Evolutionary conservation across 352 stramenopile genomes (phyloP), one percentile per base, ranked within the genome.

Genomic region (Phytophthora aleatoria): DNA sequence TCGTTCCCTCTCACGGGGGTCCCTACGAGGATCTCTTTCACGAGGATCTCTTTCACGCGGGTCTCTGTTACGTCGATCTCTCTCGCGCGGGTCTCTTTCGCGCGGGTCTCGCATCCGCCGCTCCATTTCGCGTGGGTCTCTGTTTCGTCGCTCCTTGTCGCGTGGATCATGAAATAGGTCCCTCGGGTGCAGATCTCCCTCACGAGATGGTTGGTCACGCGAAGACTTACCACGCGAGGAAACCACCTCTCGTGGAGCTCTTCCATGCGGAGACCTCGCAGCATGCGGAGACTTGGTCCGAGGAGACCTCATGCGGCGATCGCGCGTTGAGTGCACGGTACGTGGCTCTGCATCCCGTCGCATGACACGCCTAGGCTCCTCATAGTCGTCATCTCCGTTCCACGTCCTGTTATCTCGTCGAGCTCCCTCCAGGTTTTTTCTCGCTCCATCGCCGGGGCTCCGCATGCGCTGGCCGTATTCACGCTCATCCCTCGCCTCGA

Each of bases 381-480:
- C 44, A 35, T 67, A 57, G 26, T 69, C 52, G 5, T 57, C 58
- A n/a, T 60, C 54, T 42, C 64, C 54, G 16, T 73, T 73, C 69
- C 64, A 73, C 27, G 54, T 76, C 44, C 45, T 70, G 35, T 66
- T 69, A 54, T 73, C 59, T 36, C 64, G 38, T 51, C 53, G 48
- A 28, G 52, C 60, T 2, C 10, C 55, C 24, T 60, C 55, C 38
- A 43, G 12, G 11, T 43, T 56, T 48, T 44, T 66, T n/a, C 57
- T 62, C 24, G 36, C 16, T 3, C 31, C 31, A 30, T 57, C 55
- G 4, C 44, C 28, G 4, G 58, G 64, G 10, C 44, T 62, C 20
- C 50, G 42, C 12, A 52, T 45, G 2, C 68, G 57, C 16, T 39
- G 57, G 12, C 56, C 52, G 24, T 60, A 39, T 0, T 66, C 51